Percentiles rank a stretch among this genome's conserved stretches.
Evolutionary conservation across 495 filamentous ascomycete species (phyloP).

Genomic region (Geopyxis carbonaria): DNA sequence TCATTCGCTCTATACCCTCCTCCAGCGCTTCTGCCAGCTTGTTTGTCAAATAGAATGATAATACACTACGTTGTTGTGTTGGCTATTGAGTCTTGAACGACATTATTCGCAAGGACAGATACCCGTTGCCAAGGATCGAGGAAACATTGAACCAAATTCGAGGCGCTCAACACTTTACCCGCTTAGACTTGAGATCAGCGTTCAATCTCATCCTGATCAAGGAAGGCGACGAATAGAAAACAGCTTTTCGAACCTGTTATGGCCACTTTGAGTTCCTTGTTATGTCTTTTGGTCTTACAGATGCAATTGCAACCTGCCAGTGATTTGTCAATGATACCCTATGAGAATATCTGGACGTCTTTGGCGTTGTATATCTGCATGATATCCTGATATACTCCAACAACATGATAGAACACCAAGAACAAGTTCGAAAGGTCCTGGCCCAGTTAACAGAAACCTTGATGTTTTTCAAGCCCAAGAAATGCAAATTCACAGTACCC

Average conservation of each 20-base stretch:
- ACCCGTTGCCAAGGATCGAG: no score
- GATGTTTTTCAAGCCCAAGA: constrained; percentile 1
- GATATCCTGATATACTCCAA: constrained; percentile 28
- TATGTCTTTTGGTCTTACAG: constrained; percentile 22
- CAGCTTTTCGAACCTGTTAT: constrained; percentile 25
- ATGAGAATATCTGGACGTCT: constrained; percentile 18
- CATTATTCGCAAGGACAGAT: no score
- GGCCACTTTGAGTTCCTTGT: constrained; percentile 22
- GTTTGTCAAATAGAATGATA: no score
- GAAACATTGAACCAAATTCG: no score
- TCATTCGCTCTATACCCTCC: no score
- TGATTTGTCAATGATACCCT: constrained; percentile 25
- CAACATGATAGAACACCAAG: constrained; percentile 6
- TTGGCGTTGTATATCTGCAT: constrained; percentile 25
- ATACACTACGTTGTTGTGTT: no score
- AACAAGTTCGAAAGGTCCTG: background rate
- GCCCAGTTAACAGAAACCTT: background rate
- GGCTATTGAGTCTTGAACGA: no score
- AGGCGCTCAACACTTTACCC: no score
- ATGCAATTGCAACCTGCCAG: constrained; percentile 21
- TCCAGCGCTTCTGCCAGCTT: no score
- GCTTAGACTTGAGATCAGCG: constrained; percentile 2
- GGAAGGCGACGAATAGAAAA: constrained; percentile 27
- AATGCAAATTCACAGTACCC: constrained; percentile 3
- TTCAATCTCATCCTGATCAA: constrained; percentile 19